Evolutionary conservation across 257 asterid genomes (phyloP).

Genomic region (Solanum piurae): DNA sequence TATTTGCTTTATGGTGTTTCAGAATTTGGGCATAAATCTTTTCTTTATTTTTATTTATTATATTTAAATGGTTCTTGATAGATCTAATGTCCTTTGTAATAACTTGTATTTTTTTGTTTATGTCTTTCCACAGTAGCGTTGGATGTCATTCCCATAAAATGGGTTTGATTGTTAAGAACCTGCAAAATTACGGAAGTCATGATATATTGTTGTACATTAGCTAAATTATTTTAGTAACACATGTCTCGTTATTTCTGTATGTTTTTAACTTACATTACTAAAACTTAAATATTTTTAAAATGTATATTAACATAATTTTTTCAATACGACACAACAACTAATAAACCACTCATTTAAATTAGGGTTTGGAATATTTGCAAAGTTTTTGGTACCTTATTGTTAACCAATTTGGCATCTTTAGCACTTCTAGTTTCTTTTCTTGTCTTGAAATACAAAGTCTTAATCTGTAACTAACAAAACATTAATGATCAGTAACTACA

Average conservation of each 20-base stretch:
- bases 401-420: neutral
- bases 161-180: too few species aligned
- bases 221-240: neutral
- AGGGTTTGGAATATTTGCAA: neutral
- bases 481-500: neutral
- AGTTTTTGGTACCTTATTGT: neutral
- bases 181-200: neutral
- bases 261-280: too few species aligned
- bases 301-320: neutral
- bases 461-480: neutral
- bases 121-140: neutral
- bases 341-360: neutral
- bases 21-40: too few species aligned
- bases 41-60: too few species aligned
- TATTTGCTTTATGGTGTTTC: too few species aligned
- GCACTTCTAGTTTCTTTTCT: neutral
- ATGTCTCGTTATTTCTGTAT: neutral
- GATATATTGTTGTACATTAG: neutral
- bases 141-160: neutral
- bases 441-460: neutral
- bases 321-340: too few species aligned
- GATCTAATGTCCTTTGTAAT: too few species aligned
- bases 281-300: neutral
- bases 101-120: neutral
- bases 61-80: too few species aligned